Base-by-base conservation (phyloP, 495 filamentous ascomycete genomes). In the Neurospora sp. region DNA sequence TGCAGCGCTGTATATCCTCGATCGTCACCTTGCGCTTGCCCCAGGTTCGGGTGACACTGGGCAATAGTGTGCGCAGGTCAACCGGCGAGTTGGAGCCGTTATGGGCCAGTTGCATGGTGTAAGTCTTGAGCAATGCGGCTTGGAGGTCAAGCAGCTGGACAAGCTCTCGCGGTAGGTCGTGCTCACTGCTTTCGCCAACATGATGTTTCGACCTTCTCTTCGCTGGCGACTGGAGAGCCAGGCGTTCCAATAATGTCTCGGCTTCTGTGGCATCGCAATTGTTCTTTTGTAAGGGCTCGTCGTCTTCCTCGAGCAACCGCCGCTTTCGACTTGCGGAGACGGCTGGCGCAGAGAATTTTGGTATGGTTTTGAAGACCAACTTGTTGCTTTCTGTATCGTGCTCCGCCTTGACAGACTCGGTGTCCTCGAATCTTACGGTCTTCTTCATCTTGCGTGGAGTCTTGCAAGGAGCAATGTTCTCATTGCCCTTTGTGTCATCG, bases 101-200 rank as follows among this genome's bases (percentile, higher is more conserved):
- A 81, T 93, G 91, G 0, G 88, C 89, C 72, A 85, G 85, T 72
- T 90, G 86, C 70, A 91, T 78, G 22, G 83, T 86, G 22, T 90
- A 79, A 22, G 89, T 85, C 68, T 85, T 86, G 72, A 90, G 83
- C 71, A 91, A 88, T 69, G 88, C 82, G 39, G 84, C 79, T 75
- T 90, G 85, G 6, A 91, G 81, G 69, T 85, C 79, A 70, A 89
- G 79, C 66, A 91, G 83, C 73, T 87, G 84, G 73, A 86, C 73
- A 37, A 91, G 81, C 76, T 89, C 88, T 31, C 73, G 73, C 0
- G 89, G 88, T 18, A 90, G 82, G 42, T 79, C 76, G 22, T 59
- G 48, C 10, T 31, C 53, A 11, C 53, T 61, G 2, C 53, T 61
- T 31, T 61, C 53, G 22, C 53, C 53, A 31, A 61, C 22, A 31